Percentiles rank a stretch among this genome's conserved stretches.
Conservation (phyloP, 2,329 filamentous ascomycete genomes). For the Tolypocladium capitatum region DNA sequence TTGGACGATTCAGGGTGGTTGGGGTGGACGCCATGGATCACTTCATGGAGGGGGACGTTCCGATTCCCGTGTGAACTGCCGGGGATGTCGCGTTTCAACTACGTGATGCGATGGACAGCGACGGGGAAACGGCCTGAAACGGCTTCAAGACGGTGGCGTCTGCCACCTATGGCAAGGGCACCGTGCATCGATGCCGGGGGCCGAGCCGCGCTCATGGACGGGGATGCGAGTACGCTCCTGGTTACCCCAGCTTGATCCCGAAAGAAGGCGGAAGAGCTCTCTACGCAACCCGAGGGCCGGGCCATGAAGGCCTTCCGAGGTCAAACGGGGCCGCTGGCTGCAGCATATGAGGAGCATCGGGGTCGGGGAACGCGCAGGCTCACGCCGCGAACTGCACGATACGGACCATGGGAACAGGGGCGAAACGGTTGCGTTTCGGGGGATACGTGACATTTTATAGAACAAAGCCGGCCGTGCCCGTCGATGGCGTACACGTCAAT, state of each 20-base stretch:
- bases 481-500: not conserved
- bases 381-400: not conserved
- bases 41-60: slow-evolving; percentile 18
- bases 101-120: not conserved
- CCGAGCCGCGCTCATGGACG: not conserved
- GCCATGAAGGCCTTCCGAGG: not conserved
- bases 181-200: not conserved
- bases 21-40: slow-evolving; percentile 22
- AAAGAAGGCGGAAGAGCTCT: not conserved
- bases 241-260: no score
- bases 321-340: not conserved
- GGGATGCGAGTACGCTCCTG: not conserved
- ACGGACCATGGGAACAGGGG: not conserved
- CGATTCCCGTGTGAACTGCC: slow-evolving; percentile 6
- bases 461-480: not conserved
- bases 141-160: not conserved
- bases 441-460: no score
- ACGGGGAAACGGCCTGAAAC: no score
- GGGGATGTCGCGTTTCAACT: not conserved
- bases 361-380: not conserved
- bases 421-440: no score
- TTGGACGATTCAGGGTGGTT: slow-evolving; percentile 14
- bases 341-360: no score
- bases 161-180: not conserved
- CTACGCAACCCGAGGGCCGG: no score